phyloP scores from a whole-genome alignment of 176 grass and related monocot genomes.

The Hordeum vulgare region MorexV3_pseudomolecules_assembly NC_058519.1:475497973-475498472 shows the following conservation, averaged over 20 bases:
- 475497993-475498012: background rate
- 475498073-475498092: background rate
- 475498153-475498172: slow-evolving; percentile 15
- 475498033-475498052: background rate
- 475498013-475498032: background rate
- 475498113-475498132: background rate
- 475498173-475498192: background rate
- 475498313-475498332: background rate
- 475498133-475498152: background rate
- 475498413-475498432: background rate
- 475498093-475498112: background rate
- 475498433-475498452: background rate
- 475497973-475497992: background rate
- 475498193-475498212: background rate
- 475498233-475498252: background rate
- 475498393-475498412: background rate
- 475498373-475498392: slow-evolving; percentile 19
- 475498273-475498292: background rate
- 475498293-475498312: background rate
- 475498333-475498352: background rate
- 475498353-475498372: background rate
- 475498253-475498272: background rate
- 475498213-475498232: background rate
- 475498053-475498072: background rate
- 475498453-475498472: background rate